These are phyloP conservation scores for Syzygium oleosum DNA, from an alignment of 345 rosid species.

Conservation along the genomic window DNA sequence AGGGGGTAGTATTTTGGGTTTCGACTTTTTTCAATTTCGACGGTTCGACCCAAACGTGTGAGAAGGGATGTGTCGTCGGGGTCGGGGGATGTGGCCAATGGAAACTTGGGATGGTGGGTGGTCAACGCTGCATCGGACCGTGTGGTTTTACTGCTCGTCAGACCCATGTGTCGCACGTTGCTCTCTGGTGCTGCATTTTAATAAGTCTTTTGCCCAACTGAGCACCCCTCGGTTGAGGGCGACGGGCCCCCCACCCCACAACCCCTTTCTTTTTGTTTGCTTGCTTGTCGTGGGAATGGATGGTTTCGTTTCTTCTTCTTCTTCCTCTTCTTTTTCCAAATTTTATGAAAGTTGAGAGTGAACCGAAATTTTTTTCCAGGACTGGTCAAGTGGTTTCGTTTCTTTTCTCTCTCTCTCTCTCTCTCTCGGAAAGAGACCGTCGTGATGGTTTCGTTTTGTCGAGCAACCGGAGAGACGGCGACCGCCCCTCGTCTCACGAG, in stretches of 20 bases:
- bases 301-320: too few relatives aligned
- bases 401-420: too few relatives aligned
- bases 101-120: neutral
- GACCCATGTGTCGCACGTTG: neutral
- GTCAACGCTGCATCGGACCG: neutral
- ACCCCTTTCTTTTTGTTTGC: too few relatives aligned
- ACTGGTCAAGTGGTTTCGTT: too few relatives aligned
- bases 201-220: neutral
- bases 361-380: too few relatives aligned
- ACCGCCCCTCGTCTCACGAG: neutral
- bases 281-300: too few relatives aligned
- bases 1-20: neutral
- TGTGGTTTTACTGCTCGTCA: neutral
- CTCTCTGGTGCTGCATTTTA: neutral
- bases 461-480: neutral
- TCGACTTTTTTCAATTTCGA: neutral
- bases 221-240: too few relatives aligned
- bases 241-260: too few relatives aligned
- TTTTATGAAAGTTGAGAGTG: too few relatives aligned
- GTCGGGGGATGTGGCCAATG: neutral
- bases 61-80: neutral
- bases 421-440: neutral
- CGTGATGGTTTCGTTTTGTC: neutral
- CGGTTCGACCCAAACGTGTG: neutral
- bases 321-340: too few relatives aligned